Conservation (phyloP, 2,329 filamentous ascomycete species). For the Xylaria sp. region DNA sequence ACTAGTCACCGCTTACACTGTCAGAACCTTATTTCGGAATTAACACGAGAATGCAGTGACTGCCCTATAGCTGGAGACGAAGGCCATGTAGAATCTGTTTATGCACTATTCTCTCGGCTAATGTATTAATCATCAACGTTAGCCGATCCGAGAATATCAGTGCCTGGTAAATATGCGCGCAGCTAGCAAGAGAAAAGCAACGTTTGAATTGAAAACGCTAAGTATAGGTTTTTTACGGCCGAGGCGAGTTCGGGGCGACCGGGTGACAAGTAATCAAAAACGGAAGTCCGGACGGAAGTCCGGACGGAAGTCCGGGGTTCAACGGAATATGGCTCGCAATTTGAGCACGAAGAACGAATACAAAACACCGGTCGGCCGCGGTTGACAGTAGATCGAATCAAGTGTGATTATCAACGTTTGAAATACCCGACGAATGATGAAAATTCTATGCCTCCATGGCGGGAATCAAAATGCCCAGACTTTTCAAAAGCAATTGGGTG, state of each 20-base stretch:
- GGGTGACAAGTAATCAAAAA: background rate
- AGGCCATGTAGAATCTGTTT: too few relatives aligned
- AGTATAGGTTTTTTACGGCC: background rate
- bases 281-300: slow-evolving; percentile 9
- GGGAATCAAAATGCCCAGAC: slow-evolving; percentile 18
- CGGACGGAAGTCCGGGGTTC: background rate
- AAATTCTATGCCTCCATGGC: slow-evolving; percentile 32
- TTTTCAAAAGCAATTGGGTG: slow-evolving; percentile 29
- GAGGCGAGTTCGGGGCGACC: background rate
- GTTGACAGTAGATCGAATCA: background rate
- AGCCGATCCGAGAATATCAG: too few relatives aligned
- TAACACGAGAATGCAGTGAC: too few relatives aligned
- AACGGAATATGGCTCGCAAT: background rate
- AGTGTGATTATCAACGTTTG: background rate
- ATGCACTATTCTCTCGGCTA: too few relatives aligned
- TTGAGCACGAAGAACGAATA: background rate
- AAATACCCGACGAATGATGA: slow-evolving; percentile 12
- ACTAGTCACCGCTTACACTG: background rate
- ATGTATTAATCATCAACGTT: too few relatives aligned
- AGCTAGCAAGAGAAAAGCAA: background rate
- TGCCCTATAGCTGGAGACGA: too few relatives aligned
- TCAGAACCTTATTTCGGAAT: too few relatives aligned
- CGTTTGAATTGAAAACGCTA: background rate
- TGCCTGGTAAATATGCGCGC: too few relatives aligned
- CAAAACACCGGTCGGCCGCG: background rate